Conservation (phyloP, 176 grass and related monocot genomes). For the Hsuehochloa calcarea region DNA sequence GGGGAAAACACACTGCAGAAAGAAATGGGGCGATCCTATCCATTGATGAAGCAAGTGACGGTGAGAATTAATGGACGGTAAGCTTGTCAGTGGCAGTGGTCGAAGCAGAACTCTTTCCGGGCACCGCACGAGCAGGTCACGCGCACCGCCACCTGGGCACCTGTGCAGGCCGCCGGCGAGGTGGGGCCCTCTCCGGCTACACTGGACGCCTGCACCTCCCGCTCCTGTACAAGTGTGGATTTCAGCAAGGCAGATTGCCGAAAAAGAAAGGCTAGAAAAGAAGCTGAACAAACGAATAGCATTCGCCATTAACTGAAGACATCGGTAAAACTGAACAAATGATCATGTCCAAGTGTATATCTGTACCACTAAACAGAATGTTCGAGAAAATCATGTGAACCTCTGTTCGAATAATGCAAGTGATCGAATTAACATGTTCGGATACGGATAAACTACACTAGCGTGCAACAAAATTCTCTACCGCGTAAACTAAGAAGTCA, state of each 20-base stretch:
- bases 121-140: slow-evolving; percentile 28
- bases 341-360: background rate
- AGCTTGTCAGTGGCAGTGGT: slow-evolving; percentile 9
- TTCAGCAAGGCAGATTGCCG: background rate
- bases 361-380: background rate
- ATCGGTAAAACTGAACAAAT: background rate
- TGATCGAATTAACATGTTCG: background rate
- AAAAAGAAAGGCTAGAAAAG: background rate
- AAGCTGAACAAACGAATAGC: background rate
- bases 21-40: background rate
- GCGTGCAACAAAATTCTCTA: too few species aligned
- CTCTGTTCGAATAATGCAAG: background rate
- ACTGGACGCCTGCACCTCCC: background rate
- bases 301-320: background rate
- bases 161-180: background rate
- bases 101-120: slow-evolving; percentile 21
- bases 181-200: background rate
- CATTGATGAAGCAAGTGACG: background rate
- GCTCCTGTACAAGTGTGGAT: background rate
- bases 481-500: too few species aligned
- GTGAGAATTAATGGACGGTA: background rate
- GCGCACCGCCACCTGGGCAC: slow-evolving; percentile 3
- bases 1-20: background rate
- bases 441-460: too few species aligned
- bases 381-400: background rate